phyloP scores from a whole-genome alignment of 164 flowering plant genomes.

The Macadamia integrifolia region DNA sequence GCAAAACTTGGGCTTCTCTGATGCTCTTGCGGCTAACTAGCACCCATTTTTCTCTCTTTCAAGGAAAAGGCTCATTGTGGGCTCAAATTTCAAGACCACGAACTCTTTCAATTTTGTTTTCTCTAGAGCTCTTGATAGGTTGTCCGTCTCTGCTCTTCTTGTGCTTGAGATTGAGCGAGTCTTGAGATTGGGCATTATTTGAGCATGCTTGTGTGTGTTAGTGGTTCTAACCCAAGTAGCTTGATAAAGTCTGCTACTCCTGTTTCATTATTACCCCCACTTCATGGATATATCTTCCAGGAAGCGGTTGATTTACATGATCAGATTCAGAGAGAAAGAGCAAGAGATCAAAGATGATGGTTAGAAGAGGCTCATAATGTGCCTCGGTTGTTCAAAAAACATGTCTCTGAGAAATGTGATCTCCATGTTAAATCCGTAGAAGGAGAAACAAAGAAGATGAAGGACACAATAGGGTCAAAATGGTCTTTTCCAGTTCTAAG shows the following conservation, averaged over 20 bases:
- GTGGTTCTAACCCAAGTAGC: not conserved
- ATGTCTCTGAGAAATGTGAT: no score
- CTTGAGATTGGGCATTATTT: conserved; percentile 71
- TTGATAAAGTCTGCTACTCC: not conserved
- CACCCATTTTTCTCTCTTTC: conserved; percentile 41
- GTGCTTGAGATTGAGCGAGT: conserved; percentile 82
- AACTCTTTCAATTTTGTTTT: conserved; percentile 69
- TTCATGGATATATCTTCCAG: not conserved
- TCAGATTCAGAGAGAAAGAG: no score
- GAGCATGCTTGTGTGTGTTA: conserved; percentile 57
- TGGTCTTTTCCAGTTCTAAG: no score
- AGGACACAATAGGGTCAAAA: no score
- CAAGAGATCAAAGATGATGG: no score
- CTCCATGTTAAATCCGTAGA: no score
- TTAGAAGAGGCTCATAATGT: no score
- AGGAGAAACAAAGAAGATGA: no score
- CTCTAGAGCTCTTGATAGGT: conserved; percentile 55
- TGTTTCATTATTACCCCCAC: no score
- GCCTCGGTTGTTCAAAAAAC: no score
- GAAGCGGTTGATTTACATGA: no score
- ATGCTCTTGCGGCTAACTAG: conserved; percentile 29
- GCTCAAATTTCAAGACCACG: conserved; percentile 41
- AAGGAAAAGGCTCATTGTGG: conserved; percentile 34
- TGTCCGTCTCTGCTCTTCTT: conserved; percentile 69
- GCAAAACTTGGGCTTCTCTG: conserved; percentile 38